phyloP scores from a whole-genome alignment of 805 yeast genomes.

The Saturnispora quitensis region DNA sequence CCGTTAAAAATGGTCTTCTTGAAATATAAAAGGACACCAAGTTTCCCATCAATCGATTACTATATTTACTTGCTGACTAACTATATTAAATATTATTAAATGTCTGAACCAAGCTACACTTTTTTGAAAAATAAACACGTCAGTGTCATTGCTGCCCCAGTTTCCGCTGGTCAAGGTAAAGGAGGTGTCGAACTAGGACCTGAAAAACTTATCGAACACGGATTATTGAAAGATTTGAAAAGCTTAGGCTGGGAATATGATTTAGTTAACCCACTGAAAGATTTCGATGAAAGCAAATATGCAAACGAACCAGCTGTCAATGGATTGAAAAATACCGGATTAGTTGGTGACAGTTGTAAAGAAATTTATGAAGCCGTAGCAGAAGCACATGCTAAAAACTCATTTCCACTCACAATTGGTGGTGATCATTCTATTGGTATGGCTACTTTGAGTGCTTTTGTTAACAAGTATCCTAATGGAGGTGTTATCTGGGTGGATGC shows the following conservation, averaged over 20 bases:
- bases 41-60: background rate
- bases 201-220: slow-evolving; percentile 62
- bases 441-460: slow-evolving; percentile 81
- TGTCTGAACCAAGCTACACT: slow-evolving; percentile 32
- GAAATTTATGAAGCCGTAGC: slow-evolving; percentile 53
- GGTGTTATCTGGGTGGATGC: slow-evolving; percentile 96
- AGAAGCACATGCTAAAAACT: slow-evolving; percentile 36
- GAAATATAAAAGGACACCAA: slow-evolving; percentile 3
- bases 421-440: slow-evolving; percentile 97
- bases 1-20: background rate
- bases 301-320: slow-evolving; percentile 42
- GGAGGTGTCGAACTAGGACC: slow-evolving; percentile 95
- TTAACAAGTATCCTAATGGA: slow-evolving; percentile 73
- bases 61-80: background rate
- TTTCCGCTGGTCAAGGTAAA: slow-evolving; percentile 92
- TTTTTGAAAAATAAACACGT: slow-evolving; percentile 46
- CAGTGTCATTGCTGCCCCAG: slow-evolving; percentile 81
- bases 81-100: background rate
- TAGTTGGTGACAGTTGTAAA: slow-evolving; percentile 68
- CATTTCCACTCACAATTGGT: slow-evolving; percentile 78
- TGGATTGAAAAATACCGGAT: slow-evolving; percentile 59
- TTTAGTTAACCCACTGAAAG: slow-evolving; percentile 45
- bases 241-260: slow-evolving; percentile 64
- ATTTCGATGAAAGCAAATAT: slow-evolving; percentile 33
- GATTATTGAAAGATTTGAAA: slow-evolving; percentile 54